Evolutionary conservation across 202 grass and related monocot genomes (phyloP).

Genomic region (Schoenoplectus triqueter): DNA sequence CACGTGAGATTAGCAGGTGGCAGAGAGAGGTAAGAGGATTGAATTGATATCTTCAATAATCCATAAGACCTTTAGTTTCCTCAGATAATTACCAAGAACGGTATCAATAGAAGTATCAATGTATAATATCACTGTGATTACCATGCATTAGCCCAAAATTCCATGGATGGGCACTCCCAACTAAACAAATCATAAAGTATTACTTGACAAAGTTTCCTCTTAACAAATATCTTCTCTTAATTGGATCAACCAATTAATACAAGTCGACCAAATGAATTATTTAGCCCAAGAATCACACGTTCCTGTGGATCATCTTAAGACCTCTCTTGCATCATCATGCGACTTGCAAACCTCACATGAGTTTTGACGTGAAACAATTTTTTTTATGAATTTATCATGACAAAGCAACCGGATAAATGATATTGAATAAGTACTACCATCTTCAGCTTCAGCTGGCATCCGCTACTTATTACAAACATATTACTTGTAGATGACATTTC

Average conservation of each 20-base stretch:
- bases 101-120: not conserved
- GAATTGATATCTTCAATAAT: not conserved
- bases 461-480: conserved; percentile 25
- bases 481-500: not conserved
- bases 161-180: not conserved
- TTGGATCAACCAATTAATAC: not conserved
- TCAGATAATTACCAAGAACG: not conserved
- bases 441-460: not conserved
- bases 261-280: not conserved
- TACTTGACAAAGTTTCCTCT: not conserved
- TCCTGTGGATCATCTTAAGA: not conserved
- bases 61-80: no score
- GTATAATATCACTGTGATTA: not conserved
- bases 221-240: not conserved
- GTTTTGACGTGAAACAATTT: not conserved
- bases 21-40: no score
- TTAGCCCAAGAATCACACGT: not conserved
- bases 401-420: not conserved
- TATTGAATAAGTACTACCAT: not conserved
- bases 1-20: not conserved
- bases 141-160: not conserved
- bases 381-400: not conserved
- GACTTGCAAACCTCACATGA: not conserved
- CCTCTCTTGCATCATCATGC: not conserved
- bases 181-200: not conserved